A percentile compares a stretch with the other conserved stretches of the same genome.
Conservation (phyloP, 495 filamentous ascomycete genomes). For the Tirmania nivea region DNA sequence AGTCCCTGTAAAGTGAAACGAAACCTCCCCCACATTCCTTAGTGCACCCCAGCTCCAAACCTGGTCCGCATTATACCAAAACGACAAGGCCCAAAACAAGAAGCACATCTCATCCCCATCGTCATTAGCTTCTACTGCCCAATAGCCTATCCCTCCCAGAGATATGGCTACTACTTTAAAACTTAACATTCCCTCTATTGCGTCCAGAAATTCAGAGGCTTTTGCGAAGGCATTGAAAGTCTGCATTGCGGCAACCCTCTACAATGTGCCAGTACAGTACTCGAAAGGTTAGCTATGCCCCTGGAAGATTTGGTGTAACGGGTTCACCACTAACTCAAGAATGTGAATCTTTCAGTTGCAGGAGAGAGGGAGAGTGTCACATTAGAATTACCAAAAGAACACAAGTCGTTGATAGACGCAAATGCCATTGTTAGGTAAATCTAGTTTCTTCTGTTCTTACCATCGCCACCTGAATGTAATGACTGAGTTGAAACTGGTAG, state of each 20-base stretch:
- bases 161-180: slow-evolving; percentile 5
- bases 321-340: background rate
- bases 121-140: too few species aligned
- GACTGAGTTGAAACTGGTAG: too few species aligned
- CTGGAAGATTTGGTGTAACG: background rate
- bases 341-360: slow-evolving; percentile 2
- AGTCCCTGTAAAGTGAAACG: too few species aligned
- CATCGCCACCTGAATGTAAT: too few species aligned
- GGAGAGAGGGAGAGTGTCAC: slow-evolving; percentile 8
- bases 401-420: slow-evolving; percentile 16
- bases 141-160: background rate
- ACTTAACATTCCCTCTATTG: slow-evolving; percentile 19
- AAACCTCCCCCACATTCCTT: too few species aligned
- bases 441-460: background rate
- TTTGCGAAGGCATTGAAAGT: slow-evolving; percentile 18
- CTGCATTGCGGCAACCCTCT: slow-evolving; percentile 16
- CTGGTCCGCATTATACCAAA: too few species aligned
- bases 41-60: too few species aligned
- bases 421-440: slow-evolving; percentile 20
- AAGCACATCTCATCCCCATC: background rate
- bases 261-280: slow-evolving; percentile 12
- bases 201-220: slow-evolving; percentile 8
- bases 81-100: background rate
- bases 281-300: slow-evolving; percentile 10
- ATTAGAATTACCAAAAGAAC: slow-evolving; percentile 14